phyloP scores from a whole-genome alignment of 176 grass and related monocot species.

The Coix lacrymajobi region DNA sequence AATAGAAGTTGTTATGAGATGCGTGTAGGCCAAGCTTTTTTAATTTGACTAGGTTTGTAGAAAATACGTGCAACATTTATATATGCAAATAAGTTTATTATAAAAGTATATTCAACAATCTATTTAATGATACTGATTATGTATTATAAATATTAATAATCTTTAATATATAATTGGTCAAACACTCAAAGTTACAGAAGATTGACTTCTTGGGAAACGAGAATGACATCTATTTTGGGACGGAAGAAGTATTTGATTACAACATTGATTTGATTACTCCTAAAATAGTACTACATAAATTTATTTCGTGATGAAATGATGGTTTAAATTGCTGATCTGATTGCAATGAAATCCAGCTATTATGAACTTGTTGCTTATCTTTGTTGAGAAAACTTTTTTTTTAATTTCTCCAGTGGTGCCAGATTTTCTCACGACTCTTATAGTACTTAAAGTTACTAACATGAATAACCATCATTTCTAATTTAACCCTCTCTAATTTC shows the following conservation, averaged over 20 bases:
- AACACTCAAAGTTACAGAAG: no score
- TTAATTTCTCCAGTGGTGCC: background rate
- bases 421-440: background rate
- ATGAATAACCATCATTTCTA: background rate
- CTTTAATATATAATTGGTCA: no score
- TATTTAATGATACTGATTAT: no score
- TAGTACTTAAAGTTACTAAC: background rate
- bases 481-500: background rate
- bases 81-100: no score
- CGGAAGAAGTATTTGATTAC: slow-evolving; percentile 10
- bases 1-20: no score
- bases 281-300: background rate
- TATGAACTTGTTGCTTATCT: slow-evolving; percentile 1
- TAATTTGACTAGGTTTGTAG: no score
- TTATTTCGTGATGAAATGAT: background rate
- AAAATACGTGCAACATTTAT: no score
- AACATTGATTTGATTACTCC: background rate
- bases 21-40: no score
- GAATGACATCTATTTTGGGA: no score
- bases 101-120: no score
- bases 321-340: background rate
- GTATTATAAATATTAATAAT: no score
- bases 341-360: background rate
- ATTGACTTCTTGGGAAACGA: no score
- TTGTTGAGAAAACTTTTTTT: background rate